Evolutionary conservation across 768 basidiomycete genomes (phyloP), one percentile per base, ranked within the genome.

Genomic region (Vararia minispora): DNA sequence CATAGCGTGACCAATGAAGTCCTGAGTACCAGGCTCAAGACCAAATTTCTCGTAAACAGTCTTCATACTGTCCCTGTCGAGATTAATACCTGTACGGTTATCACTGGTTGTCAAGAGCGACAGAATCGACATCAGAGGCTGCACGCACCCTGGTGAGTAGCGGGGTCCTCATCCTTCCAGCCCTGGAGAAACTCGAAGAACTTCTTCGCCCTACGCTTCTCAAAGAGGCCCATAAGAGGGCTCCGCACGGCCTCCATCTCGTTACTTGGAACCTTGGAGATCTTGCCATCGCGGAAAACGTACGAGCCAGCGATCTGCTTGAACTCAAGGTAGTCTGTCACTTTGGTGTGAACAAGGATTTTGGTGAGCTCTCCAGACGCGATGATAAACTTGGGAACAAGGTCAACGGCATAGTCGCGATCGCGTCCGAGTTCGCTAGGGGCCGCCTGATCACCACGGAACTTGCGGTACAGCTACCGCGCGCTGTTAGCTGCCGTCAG

Each of bases 1-100:
- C 95, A 99, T 97, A 39, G 95, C 90, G 55, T 99, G 95, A 21
- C 95, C 95, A 57, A 99, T 81, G 61, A 99, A 99, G 63, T 99
- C 95, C 59, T 97, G 92, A 33, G 95, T 98, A 27, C 94, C 95
- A 43, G 88, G 71, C 61, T 98, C 95, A 29, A 99, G 69, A 16
- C 94, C 92, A 54, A 98, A 99, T 58, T 95, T 94, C 65, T 86
- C 81, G 58, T 98, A 99, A 6, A 99, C 85, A 17, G 76, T 70
- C 60, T 80, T 85, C 95, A 99, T 99, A 49, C 74, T 81, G 52
- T 90, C 80, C 58, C 58, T 83, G 59, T 98, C 90, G 33, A 98
- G 74, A 55, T 97, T 61, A 52, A 98, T 58, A 25, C 89, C 91
- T 94, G 24, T 1, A 35, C 7, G 26, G 24, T 27, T 11, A 39